Conservation (phyloP, 805 yeast genomes). For the Yarrowia divulgata region DNA sequence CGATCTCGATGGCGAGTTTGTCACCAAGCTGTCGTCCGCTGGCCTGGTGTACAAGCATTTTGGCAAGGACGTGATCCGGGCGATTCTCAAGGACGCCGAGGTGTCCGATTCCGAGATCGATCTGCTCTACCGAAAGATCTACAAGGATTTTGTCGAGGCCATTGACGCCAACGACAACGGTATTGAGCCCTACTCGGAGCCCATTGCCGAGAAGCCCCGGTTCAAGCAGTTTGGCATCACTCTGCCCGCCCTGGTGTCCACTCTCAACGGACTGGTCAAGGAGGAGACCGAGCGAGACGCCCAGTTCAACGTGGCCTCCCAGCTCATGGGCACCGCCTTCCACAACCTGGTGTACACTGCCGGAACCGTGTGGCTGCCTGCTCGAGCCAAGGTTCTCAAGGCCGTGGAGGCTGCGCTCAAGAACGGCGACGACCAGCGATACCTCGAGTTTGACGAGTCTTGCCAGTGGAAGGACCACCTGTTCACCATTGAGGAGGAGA, state of each 20-base stretch:
- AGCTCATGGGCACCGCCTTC: conserved; percentile 84
- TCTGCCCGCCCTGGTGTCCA: conserved; percentile 77
- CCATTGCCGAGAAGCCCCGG: conserved; percentile 57
- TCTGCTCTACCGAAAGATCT: conserved; percentile 74
- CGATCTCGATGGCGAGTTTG: conserved; percentile 55
- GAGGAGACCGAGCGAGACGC: conserved; percentile 63
- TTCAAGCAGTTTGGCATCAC: conserved; percentile 78
- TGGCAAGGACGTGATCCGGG: conserved; percentile 54
- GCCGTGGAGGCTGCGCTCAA: conserved; percentile 69
- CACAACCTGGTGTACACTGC: conserved; percentile 67
- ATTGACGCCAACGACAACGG: conserved; percentile 98
- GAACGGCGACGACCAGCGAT: conserved; percentile 73
- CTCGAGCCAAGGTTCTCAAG: conserved; percentile 74
- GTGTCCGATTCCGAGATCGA: conserved; percentile 58
- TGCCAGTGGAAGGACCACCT: conserved; percentile 97
- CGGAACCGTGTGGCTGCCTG: conserved; percentile 92
- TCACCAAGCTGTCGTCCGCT: conserved; percentile 89
- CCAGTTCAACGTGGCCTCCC: conserved; percentile 72
- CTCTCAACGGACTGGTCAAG: conserved; percentile 87
- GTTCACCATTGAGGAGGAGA: conserved; percentile 68
- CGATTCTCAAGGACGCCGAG: conserved; percentile 56
- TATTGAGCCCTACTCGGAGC: conserved; percentile 69
- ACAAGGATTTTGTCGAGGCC: conserved; percentile 86
- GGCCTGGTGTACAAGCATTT: conserved; percentile 83
- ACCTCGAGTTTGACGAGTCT: conserved; percentile 74